Conservation (phyloP, 2,329 filamentous ascomycete genomes). For the Colletotrichum scovillei region DNA sequence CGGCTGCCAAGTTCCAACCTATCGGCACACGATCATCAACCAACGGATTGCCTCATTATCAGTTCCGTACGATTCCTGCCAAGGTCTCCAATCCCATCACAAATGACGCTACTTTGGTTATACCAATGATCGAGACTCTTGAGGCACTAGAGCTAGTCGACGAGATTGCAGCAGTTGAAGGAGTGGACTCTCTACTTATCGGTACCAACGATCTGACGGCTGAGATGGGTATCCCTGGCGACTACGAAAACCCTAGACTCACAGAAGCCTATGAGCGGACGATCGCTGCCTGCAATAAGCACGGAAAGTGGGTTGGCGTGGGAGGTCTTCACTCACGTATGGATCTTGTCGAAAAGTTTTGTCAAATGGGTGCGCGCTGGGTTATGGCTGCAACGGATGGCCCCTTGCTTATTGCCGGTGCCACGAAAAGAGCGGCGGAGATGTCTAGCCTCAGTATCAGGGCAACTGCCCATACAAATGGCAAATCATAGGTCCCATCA, state of each 20-base stretch:
- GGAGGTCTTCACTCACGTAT: conserved; percentile 52
- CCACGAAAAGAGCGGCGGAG: conserved; percentile 40
- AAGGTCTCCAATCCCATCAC: conserved; percentile 46
- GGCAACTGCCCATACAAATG: neutral
- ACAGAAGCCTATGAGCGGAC: conserved; percentile 46
- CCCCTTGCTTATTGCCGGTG: conserved; percentile 41
- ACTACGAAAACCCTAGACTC: conserved; percentile 48
- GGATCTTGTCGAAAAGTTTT: conserved; percentile 52
- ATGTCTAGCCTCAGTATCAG: conserved; percentile 40
- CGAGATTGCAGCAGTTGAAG: conserved; percentile 50
- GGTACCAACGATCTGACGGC: conserved; percentile 57
- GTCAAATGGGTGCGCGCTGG: conserved; percentile 40
- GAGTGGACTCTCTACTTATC: conserved; percentile 54
- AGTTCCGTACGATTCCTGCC: conserved; percentile 48
- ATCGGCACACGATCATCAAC: conserved; percentile 49
- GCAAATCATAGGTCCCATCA: too few relatives aligned
- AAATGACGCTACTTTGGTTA: conserved; percentile 50
- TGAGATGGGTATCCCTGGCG: conserved; percentile 55
- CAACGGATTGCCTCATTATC: conserved; percentile 48
- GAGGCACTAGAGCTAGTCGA: conserved; percentile 51
- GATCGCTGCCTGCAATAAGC: conserved; percentile 50
- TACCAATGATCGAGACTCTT: conserved; percentile 56
- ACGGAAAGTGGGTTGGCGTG: conserved; percentile 52
- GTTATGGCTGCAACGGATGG: conserved; percentile 45
- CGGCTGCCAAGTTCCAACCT: conserved; percentile 50